Evolutionary conservation across 208 protist species (phyloP).

Genomic region (Naegleria gruberi): DNA sequence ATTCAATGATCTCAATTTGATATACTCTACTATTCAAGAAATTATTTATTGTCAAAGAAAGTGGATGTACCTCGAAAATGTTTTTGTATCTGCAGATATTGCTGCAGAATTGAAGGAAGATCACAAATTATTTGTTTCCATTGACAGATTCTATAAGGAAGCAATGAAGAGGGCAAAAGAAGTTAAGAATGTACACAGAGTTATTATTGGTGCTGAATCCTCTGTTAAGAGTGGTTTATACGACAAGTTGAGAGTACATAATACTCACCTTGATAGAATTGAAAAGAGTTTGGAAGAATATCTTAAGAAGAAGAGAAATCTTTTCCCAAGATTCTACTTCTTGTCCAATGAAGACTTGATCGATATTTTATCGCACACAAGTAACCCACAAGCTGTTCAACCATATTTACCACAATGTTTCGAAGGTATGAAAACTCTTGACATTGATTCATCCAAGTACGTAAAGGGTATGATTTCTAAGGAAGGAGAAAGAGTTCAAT

Average conservation of each 20-base stretch:
- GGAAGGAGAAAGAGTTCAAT: conserved; percentile 32
- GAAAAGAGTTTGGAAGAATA: conserved; percentile 83
- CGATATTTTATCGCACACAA: conserved; percentile 90
- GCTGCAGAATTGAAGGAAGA: conserved; percentile 89
- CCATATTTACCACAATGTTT: conserved; percentile 95
- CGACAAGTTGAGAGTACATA: conserved; percentile 48
- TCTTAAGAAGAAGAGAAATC: conserved; percentile 64
- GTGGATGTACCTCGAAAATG: conserved; percentile 92
- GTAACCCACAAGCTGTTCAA: conserved; percentile 89
- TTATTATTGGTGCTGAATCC: conserved; percentile 33
- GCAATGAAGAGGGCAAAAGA: conserved; percentile 83
- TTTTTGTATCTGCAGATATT: conserved; percentile 89
- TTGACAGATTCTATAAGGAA: conserved; percentile 85
- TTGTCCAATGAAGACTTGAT: conserved; percentile 78
- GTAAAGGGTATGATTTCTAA: conserved; percentile 33
- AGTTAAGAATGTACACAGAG: conserved; percentile 49
- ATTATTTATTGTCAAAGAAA: conserved; percentile 87
- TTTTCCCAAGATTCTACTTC: conserved; percentile 79
- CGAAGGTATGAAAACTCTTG: conserved; percentile 67
- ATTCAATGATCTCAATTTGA: conserved; percentile 80
- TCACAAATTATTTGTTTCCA: conserved; percentile 81
- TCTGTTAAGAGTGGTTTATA: conserved; percentile 27
- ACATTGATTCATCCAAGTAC: conserved; percentile 44
- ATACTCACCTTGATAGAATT: conserved; percentile 83
- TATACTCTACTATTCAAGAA: conserved; percentile 79